Evolutionary conservation across 2,329 filamentous ascomycete species (phyloP).

Genomic region (Fusarium lyarnte): DNA sequence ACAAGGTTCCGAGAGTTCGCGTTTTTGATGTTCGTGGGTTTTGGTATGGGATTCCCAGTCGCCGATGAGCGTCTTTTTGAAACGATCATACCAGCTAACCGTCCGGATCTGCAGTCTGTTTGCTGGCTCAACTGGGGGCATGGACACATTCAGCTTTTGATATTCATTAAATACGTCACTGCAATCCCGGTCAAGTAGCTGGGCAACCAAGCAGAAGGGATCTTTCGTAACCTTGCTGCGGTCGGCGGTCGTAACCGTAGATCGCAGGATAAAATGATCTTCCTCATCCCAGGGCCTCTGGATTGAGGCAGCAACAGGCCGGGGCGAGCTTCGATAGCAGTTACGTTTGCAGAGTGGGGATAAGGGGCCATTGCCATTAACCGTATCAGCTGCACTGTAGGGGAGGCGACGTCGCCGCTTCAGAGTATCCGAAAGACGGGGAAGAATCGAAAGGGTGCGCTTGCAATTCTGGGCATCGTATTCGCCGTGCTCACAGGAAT

Average conservation of each 20-base stretch:
- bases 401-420: conserved; percentile 39
- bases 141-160: conserved; percentile 35
- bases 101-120: conserved; percentile 54
- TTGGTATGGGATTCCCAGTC: conserved; percentile 66
- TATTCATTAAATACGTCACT: conserved; percentile 58
- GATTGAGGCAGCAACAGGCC: background rate
- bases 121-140: conserved; percentile 38
- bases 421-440: conserved; percentile 48
- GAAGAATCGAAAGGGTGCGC: conserved; percentile 61
- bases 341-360: conserved; percentile 50
- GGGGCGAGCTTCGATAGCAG: conserved; percentile 53
- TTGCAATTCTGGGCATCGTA: conserved; percentile 64
- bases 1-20: conserved; percentile 71
- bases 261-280: conserved; percentile 59
- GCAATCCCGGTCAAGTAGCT: conserved; percentile 62
- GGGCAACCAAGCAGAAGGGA: conserved; percentile 60
- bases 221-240: conserved; percentile 53
- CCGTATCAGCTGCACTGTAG: background rate
- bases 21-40: conserved; percentile 64
- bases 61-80: conserved; percentile 62
- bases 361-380: conserved; percentile 24
- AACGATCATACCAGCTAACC: conserved; percentile 66
- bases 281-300: conserved; percentile 57
- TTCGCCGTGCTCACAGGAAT: conserved; percentile 70
- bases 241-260: conserved; percentile 55